phyloP scores from a whole-genome alignment of 352 stramenopile genomes.

The Globisporangium parvum region DNA sequence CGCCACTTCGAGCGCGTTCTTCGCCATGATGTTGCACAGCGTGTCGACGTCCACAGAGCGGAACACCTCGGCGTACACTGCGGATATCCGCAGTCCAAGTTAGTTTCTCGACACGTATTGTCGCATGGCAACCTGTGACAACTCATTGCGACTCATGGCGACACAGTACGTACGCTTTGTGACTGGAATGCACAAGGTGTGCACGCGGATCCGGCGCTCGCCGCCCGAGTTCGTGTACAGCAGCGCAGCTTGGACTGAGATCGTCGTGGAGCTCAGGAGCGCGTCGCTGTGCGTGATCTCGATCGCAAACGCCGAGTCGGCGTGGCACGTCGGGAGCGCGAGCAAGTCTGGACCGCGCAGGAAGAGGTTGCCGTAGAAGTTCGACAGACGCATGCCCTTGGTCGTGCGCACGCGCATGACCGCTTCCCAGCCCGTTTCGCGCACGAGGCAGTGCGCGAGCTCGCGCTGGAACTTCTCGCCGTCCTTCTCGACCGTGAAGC shows the following conservation, averaged over 20 bases:
- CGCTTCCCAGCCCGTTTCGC: slow-evolving; percentile 93
- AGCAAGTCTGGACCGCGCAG: slow-evolving; percentile 96
- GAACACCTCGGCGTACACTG: slow-evolving; percentile 90
- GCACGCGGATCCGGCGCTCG: slow-evolving; percentile 96
- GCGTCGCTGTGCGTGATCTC: slow-evolving; percentile 97
- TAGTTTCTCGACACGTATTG: not conserved
- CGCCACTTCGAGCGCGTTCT: slow-evolving; percentile 91
- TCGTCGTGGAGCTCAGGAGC: slow-evolving; percentile 89
- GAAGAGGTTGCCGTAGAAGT: slow-evolving; percentile 99
- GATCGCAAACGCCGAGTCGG: slow-evolving; percentile 95
- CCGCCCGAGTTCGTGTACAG: slow-evolving; percentile 97
- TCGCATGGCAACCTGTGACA: too few relatives aligned
- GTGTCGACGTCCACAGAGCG: slow-evolving; percentile 90
- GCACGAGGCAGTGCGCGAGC: slow-evolving; percentile 88
- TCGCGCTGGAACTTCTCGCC: slow-evolving; percentile 93
- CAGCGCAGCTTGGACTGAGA: slow-evolving; percentile 95
- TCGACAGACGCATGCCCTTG: slow-evolving; percentile 95
- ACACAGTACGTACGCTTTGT: slow-evolving; percentile 56
- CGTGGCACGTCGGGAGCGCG: slow-evolving; percentile 93
- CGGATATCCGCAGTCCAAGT: not conserved
- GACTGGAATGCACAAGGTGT: slow-evolving; percentile 95
- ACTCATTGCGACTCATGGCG: not conserved
- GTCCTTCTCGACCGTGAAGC: slow-evolving; percentile 90
- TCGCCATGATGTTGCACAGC: slow-evolving; percentile 93
- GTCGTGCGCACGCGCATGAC: slow-evolving; percentile 97